Evolutionary conservation across 345 rosid genomes (phyloP).

Genomic region (Brassica nigra): DNA sequence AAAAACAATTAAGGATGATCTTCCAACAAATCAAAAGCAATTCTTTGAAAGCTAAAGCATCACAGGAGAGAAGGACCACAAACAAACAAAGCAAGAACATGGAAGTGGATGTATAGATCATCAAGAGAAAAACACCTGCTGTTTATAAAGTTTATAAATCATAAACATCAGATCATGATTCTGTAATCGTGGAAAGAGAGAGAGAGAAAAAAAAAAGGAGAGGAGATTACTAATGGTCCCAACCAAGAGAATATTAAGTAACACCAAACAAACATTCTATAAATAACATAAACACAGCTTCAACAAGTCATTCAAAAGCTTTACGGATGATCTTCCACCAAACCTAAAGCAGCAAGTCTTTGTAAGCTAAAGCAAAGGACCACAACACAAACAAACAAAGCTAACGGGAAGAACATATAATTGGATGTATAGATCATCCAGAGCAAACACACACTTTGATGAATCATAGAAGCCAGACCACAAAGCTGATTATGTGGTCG

Average conservation of each 20-base stretch:
- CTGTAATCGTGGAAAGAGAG: too few relatives aligned
- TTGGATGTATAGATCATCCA: slow-evolving; percentile 19
- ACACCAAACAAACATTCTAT: slow-evolving; percentile 9
- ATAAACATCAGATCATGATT: too few relatives aligned
- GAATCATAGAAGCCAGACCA: slow-evolving; percentile 14
- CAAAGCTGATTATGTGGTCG: slow-evolving; percentile 18
- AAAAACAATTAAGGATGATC: slow-evolving; percentile 24
- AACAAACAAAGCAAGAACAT: neutral
- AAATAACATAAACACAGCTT: neutral
- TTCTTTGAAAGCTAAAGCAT: slow-evolving; percentile 18
- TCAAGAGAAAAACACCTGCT: too few relatives aligned
- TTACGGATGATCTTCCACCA: neutral
- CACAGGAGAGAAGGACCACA: neutral
- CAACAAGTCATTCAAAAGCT: neutral
- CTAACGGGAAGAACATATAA: slow-evolving; percentile 20
- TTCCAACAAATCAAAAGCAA: slow-evolving; percentile 20
- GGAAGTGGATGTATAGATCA: too few relatives aligned
- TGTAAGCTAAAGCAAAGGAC: neutral
- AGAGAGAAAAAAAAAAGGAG: too few relatives aligned
- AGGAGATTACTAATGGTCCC: too few relatives aligned
- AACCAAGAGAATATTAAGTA: too few relatives aligned
- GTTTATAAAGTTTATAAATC: too few relatives aligned
- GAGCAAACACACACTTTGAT: slow-evolving; percentile 6
- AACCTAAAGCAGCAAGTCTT: neutral
- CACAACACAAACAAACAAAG: neutral